A percentile compares a stretch with the other conserved stretches of the same genome.
phyloP scores from a whole-genome alignment of 2,329 filamentous ascomycete species.

The Penicillium oxalicum region DNA sequence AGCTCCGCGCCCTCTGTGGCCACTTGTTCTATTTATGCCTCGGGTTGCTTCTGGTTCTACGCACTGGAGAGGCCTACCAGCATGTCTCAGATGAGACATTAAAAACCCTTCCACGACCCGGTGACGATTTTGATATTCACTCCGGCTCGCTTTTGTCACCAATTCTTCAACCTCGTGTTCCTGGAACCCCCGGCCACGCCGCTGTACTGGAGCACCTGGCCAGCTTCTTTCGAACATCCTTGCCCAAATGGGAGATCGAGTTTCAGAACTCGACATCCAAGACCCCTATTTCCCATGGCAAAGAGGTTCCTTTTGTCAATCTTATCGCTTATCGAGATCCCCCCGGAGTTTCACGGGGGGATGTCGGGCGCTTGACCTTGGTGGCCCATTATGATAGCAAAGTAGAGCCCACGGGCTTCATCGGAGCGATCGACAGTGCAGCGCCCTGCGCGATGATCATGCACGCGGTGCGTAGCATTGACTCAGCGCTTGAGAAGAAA shows the following conservation, averaged over 20 bases:
- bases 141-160: slow-evolving; percentile 72
- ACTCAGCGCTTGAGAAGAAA: slow-evolving; percentile 70
- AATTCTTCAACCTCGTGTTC: slow-evolving; percentile 80
- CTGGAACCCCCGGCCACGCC: slow-evolving; percentile 70
- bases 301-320: slow-evolving; percentile 75
- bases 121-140: slow-evolving; percentile 70
- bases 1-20: slow-evolving; percentile 24
- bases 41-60: slow-evolving; percentile 19
- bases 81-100: slow-evolving; percentile 70
- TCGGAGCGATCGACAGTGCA: slow-evolving; percentile 89
- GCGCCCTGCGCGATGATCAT: slow-evolving; percentile 91
- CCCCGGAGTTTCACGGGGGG: slow-evolving; percentile 67
- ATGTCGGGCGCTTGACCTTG: slow-evolving; percentile 74
- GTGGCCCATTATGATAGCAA: slow-evolving; percentile 94
- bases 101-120: slow-evolving; percentile 63
- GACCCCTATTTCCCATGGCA: slow-evolving; percentile 68
- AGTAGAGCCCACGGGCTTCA: slow-evolving; percentile 72
- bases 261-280: slow-evolving; percentile 87
- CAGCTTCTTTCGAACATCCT: slow-evolving; percentile 66
- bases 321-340: slow-evolving; percentile 83
- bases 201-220: slow-evolving; percentile 75
- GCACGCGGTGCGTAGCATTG: slow-evolving; percentile 72
- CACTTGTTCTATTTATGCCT: slow-evolving; percentile 24
- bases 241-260: slow-evolving; percentile 72
- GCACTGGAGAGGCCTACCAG: slow-evolving; percentile 45